Evolutionary conservation across 805 yeast species (phyloP).

Genomic region (Saturnispora sekii): DNA sequence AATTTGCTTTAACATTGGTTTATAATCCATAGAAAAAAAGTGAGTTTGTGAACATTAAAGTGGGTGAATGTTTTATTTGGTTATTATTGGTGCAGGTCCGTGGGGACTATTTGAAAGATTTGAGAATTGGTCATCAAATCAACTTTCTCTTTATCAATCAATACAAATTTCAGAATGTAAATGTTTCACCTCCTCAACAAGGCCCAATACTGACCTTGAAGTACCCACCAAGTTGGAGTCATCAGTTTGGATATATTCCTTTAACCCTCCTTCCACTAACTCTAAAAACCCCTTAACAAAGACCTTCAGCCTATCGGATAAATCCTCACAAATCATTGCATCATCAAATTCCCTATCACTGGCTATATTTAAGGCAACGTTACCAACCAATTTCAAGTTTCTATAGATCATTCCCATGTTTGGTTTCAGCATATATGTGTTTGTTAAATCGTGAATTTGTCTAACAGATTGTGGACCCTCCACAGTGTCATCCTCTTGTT

Average conservation of each 20-base stretch:
- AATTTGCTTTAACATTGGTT: no score
- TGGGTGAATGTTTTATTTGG: no score
- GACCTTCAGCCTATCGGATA: constrained; percentile 42
- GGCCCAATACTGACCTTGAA: constrained; percentile 13
- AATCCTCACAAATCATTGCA: constrained; percentile 43
- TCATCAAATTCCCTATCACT: constrained; percentile 9
- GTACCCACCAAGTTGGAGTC: constrained; percentile 15
- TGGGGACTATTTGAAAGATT: no score
- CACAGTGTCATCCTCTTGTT: constrained; percentile 10
- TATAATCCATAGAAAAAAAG: no score
- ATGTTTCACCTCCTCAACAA: constrained; percentile 12
- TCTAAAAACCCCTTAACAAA: constrained; percentile 43
- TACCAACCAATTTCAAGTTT: constrained; percentile 47
- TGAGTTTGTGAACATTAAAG: no score
- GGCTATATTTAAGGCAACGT: constrained; percentile 8
- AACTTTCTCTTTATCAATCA: neutral
- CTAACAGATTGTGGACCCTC: constrained; percentile 2
- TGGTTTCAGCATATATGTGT: constrained; percentile 42
- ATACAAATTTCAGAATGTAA: constrained; percentile 14
- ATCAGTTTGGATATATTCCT: constrained; percentile 47
- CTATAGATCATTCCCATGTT: constrained; percentile 32
- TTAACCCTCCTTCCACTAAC: constrained; percentile 42
- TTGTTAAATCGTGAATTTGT: constrained; percentile 38
- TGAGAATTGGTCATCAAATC: no score
- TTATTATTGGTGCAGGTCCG: no score